These are phyloP conservation scores for Paxillus rubicundulus DNA, from an alignment of 768 basidiomycete genomes.

Conservation along the genomic window DNA sequence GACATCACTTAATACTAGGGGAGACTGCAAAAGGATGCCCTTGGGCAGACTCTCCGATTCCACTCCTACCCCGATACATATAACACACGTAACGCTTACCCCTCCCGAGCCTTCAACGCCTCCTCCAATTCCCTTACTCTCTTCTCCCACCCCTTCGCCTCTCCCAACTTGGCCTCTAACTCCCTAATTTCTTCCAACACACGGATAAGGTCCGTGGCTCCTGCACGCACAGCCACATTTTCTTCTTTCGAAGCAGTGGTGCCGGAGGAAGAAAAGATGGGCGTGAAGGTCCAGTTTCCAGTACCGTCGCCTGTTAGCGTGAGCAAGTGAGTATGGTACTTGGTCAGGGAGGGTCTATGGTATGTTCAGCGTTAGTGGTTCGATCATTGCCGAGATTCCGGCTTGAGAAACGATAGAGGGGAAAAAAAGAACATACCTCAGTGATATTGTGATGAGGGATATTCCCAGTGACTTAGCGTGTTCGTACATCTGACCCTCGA, in stretches of 20 bases:
- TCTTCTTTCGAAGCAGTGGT: background rate
- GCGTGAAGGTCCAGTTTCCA: conserved; percentile 67
- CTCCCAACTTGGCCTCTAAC: conserved; percentile 23
- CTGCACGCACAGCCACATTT: background rate
- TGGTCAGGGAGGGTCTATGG: conserved; percentile 75
- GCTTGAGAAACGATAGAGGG: background rate
- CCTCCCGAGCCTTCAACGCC: conserved; percentile 18
- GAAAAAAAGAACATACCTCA: conserved; percentile 50
- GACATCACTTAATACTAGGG: no score
- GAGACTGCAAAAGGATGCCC: no score
- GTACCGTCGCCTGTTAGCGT: conserved; percentile 72
- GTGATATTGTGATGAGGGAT: conserved; percentile 89
- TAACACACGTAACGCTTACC: background rate
- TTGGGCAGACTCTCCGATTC: no score
- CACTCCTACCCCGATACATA: no score
- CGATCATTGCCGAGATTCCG: no score
- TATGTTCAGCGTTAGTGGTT: background rate
- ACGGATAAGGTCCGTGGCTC: conserved; percentile 18
- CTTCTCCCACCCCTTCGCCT: conserved; percentile 26
- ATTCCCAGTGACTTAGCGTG: conserved; percentile 85
- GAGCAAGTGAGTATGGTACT: conserved; percentile 86
- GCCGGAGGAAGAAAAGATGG: conserved; percentile 40
- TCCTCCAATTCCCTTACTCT: conserved; percentile 27
- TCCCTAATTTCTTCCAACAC: conserved; percentile 28
- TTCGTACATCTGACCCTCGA: conserved; percentile 95